Percentiles rank a stretch among this genome's conserved stretches.
phyloP scores from a whole-genome alignment of 2,329 filamentous ascomycete species.

The Aspergillus sclerotialis region DNA sequence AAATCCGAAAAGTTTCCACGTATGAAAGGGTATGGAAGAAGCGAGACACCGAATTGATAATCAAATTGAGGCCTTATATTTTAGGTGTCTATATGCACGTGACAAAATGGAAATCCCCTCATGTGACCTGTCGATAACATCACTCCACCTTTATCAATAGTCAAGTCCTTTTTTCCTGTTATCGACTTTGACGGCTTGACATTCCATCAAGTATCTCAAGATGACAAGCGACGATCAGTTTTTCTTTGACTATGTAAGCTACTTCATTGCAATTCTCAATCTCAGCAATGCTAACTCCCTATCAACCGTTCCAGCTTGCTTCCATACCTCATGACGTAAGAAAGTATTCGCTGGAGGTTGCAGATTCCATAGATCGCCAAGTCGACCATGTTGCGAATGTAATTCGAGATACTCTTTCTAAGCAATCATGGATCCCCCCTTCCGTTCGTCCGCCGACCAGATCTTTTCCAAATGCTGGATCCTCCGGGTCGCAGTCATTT shows the following conservation, averaged over 20 bases:
- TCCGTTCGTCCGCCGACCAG: conserved; percentile 51
- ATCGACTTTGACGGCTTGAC: too few relatives aligned
- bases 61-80: background rate
- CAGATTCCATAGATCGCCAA: conserved; percentile 72
- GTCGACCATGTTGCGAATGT: conserved; percentile 68
- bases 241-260: conserved; percentile 66
- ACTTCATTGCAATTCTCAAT: conserved; percentile 6
- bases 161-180: conserved; percentile 1
- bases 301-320: conserved; percentile 40
- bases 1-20: too few relatives aligned
- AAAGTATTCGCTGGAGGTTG: conserved; percentile 64
- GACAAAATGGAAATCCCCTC: conserved; percentile 6
- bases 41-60: conserved; percentile 1
- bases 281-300: conserved; percentile 2
- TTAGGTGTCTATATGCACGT: background rate
- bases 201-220: conserved; percentile 22
- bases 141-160: conserved; percentile 3
- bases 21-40: background rate
- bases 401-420: conserved; percentile 62
- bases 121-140: conserved; percentile 10
- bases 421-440: conserved; percentile 66
- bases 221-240: conserved; percentile 78
- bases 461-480: conserved; percentile 13
- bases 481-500: conserved; percentile 32
- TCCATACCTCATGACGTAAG: conserved; percentile 60